Percentiles rank a stretch among this genome's conserved stretches.
Evolutionary conservation across 1,284 basidiomycete genomes (phyloP).

Genomic region (Polyporus tsugae): DNA sequence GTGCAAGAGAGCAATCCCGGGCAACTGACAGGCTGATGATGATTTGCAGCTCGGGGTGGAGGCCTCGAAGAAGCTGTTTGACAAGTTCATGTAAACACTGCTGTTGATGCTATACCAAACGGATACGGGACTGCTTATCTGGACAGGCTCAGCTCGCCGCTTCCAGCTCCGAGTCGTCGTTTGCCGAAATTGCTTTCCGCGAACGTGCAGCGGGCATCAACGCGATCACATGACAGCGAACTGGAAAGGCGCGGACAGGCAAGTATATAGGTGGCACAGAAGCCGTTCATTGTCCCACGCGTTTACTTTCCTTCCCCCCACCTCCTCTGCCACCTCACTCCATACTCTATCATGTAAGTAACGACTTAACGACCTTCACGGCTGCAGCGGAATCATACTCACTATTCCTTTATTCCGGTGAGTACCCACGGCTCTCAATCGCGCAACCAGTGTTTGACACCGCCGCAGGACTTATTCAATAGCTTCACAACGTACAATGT

Average conservation of each 20-base stretch:
- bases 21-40: conserved; percentile 7
- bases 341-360: conserved; percentile 25
- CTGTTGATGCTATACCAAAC: not conserved
- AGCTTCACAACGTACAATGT: conserved; percentile 4
- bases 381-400: conserved; percentile 15
- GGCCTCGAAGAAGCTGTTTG: conserved; percentile 41
- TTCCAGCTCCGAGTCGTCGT: conserved; percentile 1
- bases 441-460: conserved; percentile 1
- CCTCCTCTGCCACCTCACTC: conserved; percentile 9
- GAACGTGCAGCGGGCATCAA: conserved; percentile 9
- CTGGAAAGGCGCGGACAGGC: conserved; percentile 1
- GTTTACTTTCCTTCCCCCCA: conserved; percentile 12
- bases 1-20: conserved; percentile 59
- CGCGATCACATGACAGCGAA: conserved; percentile 26
- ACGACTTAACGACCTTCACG: conserved; percentile 26
- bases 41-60: conserved; percentile 41
- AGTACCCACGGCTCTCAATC: conserved; percentile 8
- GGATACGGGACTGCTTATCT: not conserved
- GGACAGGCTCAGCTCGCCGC: not conserved
- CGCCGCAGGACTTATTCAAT: conserved; percentile 6
- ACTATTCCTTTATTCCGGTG: conserved; percentile 19
- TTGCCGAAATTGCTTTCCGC: conserved; percentile 10
- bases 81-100: conserved; percentile 34
- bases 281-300: conserved; percentile 19
- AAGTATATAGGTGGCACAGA: conserved; percentile 20